A percentile compares a stretch with the other conserved stretches of the same genome.
Conservation (phyloP, 768 basidiomycete species). For the Russula griseocarnosa region DNA sequence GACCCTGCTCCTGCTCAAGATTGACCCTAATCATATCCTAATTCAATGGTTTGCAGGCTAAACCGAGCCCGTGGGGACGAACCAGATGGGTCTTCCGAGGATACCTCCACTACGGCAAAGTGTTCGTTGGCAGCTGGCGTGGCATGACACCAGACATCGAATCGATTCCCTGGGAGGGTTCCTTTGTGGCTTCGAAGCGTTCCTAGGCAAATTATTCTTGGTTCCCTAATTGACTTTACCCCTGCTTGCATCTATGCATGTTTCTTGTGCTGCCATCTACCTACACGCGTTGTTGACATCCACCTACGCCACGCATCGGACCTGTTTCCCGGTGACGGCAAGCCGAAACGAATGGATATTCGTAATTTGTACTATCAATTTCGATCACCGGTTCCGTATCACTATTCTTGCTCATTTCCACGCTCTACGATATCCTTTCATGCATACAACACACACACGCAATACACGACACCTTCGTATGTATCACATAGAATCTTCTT, state of each 20-base stretch:
- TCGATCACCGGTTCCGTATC: slow-evolving; percentile 2
- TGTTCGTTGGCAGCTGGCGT: slow-evolving; percentile 73
- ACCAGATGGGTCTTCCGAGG: slow-evolving; percentile 56
- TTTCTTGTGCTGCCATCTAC: slow-evolving; percentile 13
- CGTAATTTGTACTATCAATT: slow-evolving; percentile 6
- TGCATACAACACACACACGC: not conserved
- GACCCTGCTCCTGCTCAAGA: not conserved
- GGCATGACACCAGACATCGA: slow-evolving; percentile 43
- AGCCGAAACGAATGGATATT: slow-evolving; percentile 15
- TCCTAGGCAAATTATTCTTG: slow-evolving; percentile 12
- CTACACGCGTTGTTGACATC: slow-evolving; percentile 6
- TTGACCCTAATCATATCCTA: not conserved
- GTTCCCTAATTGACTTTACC: not conserved
- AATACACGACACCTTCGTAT: not conserved
- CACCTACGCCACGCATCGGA: slow-evolving; percentile 9
- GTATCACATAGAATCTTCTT: slow-evolving; percentile 23
- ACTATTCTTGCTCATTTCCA: slow-evolving; percentile 20
- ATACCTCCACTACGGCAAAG: slow-evolving; percentile 60
- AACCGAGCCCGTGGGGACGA: slow-evolving; percentile 20
- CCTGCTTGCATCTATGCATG: slow-evolving; percentile 1
- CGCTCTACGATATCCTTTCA: slow-evolving; percentile 16
- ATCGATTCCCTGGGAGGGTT: slow-evolving; percentile 54
- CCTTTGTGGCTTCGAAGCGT: slow-evolving; percentile 57
- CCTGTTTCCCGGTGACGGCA: slow-evolving; percentile 1
- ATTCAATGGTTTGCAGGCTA: slow-evolving; percentile 15